A percentile compares a stretch with the other conserved stretches of the same genome.
Conservation (phyloP, 257 asterid species). For the Penstemon eatonii region DNA sequence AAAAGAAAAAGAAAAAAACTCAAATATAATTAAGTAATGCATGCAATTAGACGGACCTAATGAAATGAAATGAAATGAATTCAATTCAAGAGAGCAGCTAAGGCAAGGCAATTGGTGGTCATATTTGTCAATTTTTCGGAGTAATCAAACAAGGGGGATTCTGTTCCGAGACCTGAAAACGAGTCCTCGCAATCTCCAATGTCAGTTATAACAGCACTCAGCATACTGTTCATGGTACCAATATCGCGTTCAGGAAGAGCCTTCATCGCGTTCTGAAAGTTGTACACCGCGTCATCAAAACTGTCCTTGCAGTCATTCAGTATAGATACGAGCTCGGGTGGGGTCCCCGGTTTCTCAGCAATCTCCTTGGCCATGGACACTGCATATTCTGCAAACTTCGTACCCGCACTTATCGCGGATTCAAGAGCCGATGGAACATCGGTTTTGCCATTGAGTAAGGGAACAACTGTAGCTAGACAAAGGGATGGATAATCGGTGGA, state of each 20-base stretch:
- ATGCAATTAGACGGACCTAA: no score
- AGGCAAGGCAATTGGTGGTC: constrained; percentile 55
- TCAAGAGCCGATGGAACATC: constrained; percentile 19
- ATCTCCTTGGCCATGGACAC: background rate
- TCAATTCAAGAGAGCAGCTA: constrained; percentile 23
- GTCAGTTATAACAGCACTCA: constrained; percentile 45
- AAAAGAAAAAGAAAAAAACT: no score
- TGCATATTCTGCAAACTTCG: constrained; percentile 15
- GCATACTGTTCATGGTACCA: constrained; percentile 47
- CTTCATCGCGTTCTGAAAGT: constrained; percentile 31
- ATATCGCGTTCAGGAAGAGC: constrained; percentile 33
- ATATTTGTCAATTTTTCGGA: constrained; percentile 40
- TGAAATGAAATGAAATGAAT: no score
- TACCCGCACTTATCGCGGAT: constrained; percentile 24
- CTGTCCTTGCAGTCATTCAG: constrained; percentile 36
- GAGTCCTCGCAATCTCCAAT: constrained; percentile 44
- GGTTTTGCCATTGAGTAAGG: constrained; percentile 4
- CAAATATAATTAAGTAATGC: background rate
- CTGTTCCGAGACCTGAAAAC: constrained; percentile 15
- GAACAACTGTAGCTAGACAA: constrained; percentile 30
- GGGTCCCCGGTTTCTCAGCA: background rate
- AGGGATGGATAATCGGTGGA: constrained; percentile 34
- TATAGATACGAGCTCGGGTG: background rate
- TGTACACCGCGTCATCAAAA: constrained; percentile 31
- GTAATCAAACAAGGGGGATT: constrained; percentile 28